Percentiles rank a stretch among this genome's conserved stretches.
Conservation (phyloP, 2,329 filamentous ascomycete species). For the Diaporthe eres region DNA sequence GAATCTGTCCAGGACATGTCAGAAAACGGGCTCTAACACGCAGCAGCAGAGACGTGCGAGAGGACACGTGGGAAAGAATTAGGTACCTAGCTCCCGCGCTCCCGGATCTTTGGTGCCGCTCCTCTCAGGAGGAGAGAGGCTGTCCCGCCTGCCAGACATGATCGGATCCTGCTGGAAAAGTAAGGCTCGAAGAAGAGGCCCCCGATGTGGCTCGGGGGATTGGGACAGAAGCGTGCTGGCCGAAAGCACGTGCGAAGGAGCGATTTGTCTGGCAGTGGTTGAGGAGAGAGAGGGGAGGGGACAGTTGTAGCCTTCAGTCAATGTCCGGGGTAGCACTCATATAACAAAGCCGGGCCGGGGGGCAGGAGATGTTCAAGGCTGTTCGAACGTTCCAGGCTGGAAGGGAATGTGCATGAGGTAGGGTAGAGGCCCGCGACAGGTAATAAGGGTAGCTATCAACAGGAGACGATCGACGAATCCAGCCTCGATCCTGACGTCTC, state of each 20-base stretch:
- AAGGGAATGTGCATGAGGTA: conserved; percentile 20
- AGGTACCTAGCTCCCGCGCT: conserved; percentile 71
- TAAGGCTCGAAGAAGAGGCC: conserved; percentile 1
- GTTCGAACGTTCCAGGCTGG: conserved; percentile 32
- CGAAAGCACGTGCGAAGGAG: conserved; percentile 33
- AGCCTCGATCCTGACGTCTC: conserved; percentile 41
- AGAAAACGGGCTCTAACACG: not conserved
- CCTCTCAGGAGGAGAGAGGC: conserved; percentile 57
- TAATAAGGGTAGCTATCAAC: conserved; percentile 36
- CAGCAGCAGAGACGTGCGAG: not conserved
- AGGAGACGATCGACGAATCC: conserved; percentile 39
- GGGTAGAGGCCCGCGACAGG: conserved; percentile 18
- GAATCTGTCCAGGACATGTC: conserved; percentile 57
- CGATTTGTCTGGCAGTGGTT: conserved; percentile 33
- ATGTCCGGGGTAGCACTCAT: conserved; percentile 10
- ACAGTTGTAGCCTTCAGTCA: conserved; percentile 17
- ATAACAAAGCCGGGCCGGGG: conserved; percentile 11
- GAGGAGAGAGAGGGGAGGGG: conserved; percentile 15
- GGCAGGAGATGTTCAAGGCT: conserved; percentile 6
- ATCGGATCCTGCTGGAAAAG: not conserved
- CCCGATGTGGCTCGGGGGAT: conserved; percentile 5
- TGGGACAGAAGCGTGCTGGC: conserved; percentile 8
- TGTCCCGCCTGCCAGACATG: conserved; percentile 54
- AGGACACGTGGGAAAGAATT: conserved; percentile 27
- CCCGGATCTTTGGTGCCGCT: conserved; percentile 67